These are phyloP conservation scores for Ophiocordyceps camponoti-floridani DNA, from an alignment of 2,329 filamentous ascomycete species.

Conservation along the genomic window DNA sequence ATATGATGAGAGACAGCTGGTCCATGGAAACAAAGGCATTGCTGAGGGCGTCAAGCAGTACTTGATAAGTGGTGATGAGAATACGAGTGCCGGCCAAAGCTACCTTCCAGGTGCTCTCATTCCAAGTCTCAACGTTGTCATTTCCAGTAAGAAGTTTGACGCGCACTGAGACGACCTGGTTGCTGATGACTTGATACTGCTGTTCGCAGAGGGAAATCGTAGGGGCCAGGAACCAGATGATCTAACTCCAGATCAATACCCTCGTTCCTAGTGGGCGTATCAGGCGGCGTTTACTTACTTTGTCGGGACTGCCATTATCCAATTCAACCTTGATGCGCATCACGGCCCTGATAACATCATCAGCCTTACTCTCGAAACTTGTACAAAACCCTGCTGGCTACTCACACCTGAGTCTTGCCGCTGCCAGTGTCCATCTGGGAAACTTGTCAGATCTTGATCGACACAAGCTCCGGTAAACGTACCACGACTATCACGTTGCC, in stretches of 20 bases:
- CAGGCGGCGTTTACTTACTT: slow-evolving; percentile 23
- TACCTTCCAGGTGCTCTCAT: slow-evolving; percentile 45
- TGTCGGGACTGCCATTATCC: slow-evolving; percentile 28
- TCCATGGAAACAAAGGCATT: slow-evolving; percentile 56
- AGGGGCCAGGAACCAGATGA: slow-evolving; percentile 58
- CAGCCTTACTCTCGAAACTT: neutral
- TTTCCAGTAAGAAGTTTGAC: slow-evolving; percentile 47
- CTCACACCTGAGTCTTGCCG: slow-evolving; percentile 63
- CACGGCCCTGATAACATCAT: slow-evolving; percentile 33
- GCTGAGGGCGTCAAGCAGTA: slow-evolving; percentile 54
- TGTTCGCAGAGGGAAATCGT: slow-evolving; percentile 51
- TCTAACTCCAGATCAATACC: slow-evolving; percentile 13
- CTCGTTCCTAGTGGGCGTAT: neutral
- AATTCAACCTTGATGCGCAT: slow-evolving; percentile 50
- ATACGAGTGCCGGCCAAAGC: slow-evolving; percentile 46
- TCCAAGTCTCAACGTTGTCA: slow-evolving; percentile 60
- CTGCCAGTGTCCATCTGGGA: slow-evolving; percentile 62
- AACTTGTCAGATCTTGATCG: neutral
- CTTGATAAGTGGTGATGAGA: slow-evolving; percentile 62
- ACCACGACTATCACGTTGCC: slow-evolving; percentile 58
- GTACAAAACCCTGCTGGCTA: slow-evolving; percentile 1
- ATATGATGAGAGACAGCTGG: slow-evolving; percentile 49
- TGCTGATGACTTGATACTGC: slow-evolving; percentile 40
- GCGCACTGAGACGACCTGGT: slow-evolving; percentile 40
- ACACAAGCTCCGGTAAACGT: slow-evolving; percentile 8